These are phyloP conservation scores for Oryza australiensis DNA, from an alignment of 176 grass and related monocot genomes.

Conservation along the genomic window DNA sequence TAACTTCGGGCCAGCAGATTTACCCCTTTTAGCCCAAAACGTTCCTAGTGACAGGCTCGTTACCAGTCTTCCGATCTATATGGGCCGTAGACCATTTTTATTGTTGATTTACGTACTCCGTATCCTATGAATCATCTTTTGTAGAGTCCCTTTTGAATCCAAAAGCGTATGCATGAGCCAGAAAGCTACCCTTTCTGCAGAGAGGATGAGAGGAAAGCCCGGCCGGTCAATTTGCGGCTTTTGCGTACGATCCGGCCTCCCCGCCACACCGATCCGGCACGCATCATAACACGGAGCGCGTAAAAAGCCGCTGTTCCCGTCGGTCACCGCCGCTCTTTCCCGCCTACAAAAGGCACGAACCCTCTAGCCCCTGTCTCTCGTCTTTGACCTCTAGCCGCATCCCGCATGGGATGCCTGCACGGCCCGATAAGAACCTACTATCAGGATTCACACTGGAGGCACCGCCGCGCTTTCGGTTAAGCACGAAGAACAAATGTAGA, in stretches of 20 bases:
- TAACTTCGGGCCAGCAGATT: background rate
- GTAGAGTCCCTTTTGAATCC: background rate
- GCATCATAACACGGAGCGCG: background rate
- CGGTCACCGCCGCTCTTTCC: slow-evolving; percentile 32
- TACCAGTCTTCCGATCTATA: background rate
- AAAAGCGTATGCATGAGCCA: slow-evolving; percentile 11
- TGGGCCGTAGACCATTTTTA: background rate
- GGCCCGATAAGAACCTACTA: background rate
- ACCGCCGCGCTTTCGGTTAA: background rate
- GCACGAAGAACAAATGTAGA: background rate
- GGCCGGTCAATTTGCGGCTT: slow-evolving; percentile 23
- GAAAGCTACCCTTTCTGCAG: background rate
- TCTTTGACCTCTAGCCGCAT: background rate
- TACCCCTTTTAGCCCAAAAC: background rate
- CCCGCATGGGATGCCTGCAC: background rate
- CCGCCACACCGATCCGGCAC: background rate
- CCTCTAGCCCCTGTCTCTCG: background rate
- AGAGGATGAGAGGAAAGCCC: background rate
- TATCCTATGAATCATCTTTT: background rate
- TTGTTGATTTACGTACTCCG: background rate
- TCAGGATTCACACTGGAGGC: slow-evolving; percentile 1
- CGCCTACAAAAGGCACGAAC: background rate
- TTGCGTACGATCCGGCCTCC: background rate
- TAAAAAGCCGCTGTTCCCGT: slow-evolving; percentile 35
- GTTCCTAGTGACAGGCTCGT: background rate